Base-by-base conservation (phyloP, 1,284 basidiomycete genomes). In the Heterobasidion irregulare region DNA sequence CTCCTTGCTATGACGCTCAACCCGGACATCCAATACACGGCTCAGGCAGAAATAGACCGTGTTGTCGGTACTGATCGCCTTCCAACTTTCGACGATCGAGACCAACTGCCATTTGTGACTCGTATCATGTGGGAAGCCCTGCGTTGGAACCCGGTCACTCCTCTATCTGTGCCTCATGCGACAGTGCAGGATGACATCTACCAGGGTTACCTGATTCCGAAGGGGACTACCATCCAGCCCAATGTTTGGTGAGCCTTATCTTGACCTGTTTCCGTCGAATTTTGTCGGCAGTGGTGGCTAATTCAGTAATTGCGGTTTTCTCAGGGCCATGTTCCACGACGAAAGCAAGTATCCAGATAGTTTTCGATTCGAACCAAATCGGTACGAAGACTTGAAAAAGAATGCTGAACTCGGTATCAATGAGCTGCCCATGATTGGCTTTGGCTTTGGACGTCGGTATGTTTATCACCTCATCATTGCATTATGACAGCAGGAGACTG, bases 381-480 rank as follows among this genome's bases (percentile, higher is more conserved):
- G 53, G 32, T 53, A 47, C 19, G 15, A 32, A 6, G 26, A 19
- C 9, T 15, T 34, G 16, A 15, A 48, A 32, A 41, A 52, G 36
- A 44, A 53, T 34, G 43, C 19, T 12, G n/a, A 44, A 15, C 52
- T 46, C 33, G 26, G 26, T 15, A 35, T 32, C 5, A 35, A 53
- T 15, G 52, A 53, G 16, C 8, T 45, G 18, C 43, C 52, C 7
- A 8, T n/a, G 18, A 35, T 35, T 18, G 52, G 13, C 13, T 53
- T 53, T 35, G 52, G 52, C 13, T 53, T 53, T 7, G 52, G 52
- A 8, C 38, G 52, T 45, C 38, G 52, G 52, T 53, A 12, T 15
- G 50, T 45, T 35, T 33, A 15, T 6, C 15, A 7, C 3, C 7
- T 13, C 13, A 63, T 73, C 7, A 26, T 5, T 26, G 9, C 19